These are phyloP conservation scores for Fusarium solani-melongenae DNA, from an alignment of 2,329 filamentous ascomycete species.

Conservation along the genomic window DNA sequence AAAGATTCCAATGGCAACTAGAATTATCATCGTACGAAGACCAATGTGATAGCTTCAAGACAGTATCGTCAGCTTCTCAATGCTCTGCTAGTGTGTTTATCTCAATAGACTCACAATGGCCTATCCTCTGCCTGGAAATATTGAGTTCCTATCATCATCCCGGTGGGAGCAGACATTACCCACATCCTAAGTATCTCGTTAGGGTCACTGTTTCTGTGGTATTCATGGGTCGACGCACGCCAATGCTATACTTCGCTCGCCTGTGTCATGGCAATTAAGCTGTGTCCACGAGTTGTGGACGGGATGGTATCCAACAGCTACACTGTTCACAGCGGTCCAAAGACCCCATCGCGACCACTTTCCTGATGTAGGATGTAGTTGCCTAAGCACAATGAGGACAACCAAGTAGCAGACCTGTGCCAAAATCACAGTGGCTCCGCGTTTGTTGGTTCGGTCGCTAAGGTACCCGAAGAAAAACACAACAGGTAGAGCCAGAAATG, in stretches of 20 bases:
- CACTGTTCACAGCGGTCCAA: constrained; percentile 62
- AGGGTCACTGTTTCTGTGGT: not conserved
- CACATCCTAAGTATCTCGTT: constrained; percentile 45
- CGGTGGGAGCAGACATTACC: constrained; percentile 63
- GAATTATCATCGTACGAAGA: constrained; percentile 57
- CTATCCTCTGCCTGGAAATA: constrained; percentile 58
- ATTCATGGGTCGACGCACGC: constrained; percentile 49
- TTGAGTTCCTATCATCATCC: constrained; percentile 62
- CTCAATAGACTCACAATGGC: constrained; percentile 48
- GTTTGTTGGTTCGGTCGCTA: constrained; percentile 55
- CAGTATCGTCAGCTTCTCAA: not conserved
- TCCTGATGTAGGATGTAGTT: constrained; percentile 50
- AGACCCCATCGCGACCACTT: constrained; percentile 62
- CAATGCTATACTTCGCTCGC: constrained; percentile 52
- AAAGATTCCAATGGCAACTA: constrained; percentile 54
- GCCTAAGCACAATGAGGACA: constrained; percentile 1
- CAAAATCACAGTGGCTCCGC: constrained; percentile 11
- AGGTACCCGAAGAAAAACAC: constrained; percentile 60
- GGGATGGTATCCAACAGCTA: constrained; percentile 65
- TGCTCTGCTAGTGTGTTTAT: not conserved
- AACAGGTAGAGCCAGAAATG: constrained; percentile 56
- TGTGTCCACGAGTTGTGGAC: constrained; percentile 65
- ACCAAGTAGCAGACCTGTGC: constrained; percentile 11
- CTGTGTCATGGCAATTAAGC: constrained; percentile 58
- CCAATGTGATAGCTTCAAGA: constrained; percentile 54